Base-by-base conservation (phyloP, 208 protist species). In the Leishmania guyanensis region DNA sequence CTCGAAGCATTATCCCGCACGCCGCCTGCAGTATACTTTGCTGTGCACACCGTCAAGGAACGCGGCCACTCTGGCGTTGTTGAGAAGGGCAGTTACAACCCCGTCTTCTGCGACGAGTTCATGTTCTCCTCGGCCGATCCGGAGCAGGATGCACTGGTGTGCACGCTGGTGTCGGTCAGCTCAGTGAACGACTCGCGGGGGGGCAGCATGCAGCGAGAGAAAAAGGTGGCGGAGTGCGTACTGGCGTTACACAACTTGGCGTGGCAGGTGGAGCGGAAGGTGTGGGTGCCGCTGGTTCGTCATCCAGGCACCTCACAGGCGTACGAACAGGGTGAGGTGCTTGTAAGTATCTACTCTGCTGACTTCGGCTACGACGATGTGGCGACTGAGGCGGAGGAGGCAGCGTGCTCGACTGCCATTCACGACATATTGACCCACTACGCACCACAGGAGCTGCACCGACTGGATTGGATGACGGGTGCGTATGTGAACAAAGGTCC, bases 41-140 rank as follows among this genome's bases (percentile, higher is more conserved):
- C 82, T 0, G 68, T 97, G 51, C 90, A 94, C 85, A 92, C 90
- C 2, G 65, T 85, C 5, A 84, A 90, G 75, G 90, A 92, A 69
- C 88, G 93, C 36, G 91, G 87, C 20, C 88, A 88, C 84, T 91
- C 92, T 46, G 86, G 84, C 64, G 72, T 91, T 36, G 86, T 87
- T n/a, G 78, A 77, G 8, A 84, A 80, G 36, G 86, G 86, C 69
- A 62, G 56, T 51, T 83, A 83, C 76, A 77, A 95, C 81, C 90
- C 89, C 6, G 72, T 88, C 77, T 97, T 97, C 80, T 88, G 88
- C 79, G 90, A 96, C 81, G 92, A 95, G 80, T 97, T 97, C 82
- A 54, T 94, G 39, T 95, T 97, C 80, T 73, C 87, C 33, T 88
- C 90, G 5, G 70, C 60, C 29, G 75, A 90, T 33, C 88, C 90